Evolutionary conservation across 495 filamentous ascomycete genomes (phyloP), one percentile per base, ranked within the genome.

Genomic region (Penicillium flavigenum): DNA sequence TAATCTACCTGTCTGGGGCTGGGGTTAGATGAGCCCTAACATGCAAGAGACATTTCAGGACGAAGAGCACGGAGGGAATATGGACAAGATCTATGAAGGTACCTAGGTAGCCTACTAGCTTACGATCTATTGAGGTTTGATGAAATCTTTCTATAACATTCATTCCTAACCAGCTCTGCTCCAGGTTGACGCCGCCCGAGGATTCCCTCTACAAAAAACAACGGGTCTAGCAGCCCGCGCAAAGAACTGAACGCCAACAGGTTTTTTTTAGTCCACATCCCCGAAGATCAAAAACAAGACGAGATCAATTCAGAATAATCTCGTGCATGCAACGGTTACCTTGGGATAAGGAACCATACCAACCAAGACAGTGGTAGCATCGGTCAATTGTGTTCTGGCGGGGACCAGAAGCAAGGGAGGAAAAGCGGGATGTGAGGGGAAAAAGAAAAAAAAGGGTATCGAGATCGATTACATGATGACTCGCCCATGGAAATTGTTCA

Each of bases 381-480:
- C 22, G 16, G 38, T 36, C 24, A 52, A 47, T 57, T 17, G 36
- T 11, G 49, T 24, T 32, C 51, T 58, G 51, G 57, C 58, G 50
- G 47, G 57, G 49, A 17, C 44, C 49, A 63, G 60, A 63, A 65
- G 65, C 58, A 68, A 68, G 63, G 65, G 63, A 41, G 51, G 63
- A 46, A 57, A 53, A 47, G 27, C 42, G 43, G 38, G 46, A 55
- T 17, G 36, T 17, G 36, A 39, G 31, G 20, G 38, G 39, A 61
- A 50, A 53, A 57, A 11, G 19, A 44, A 47, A 57, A 57, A 44
- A 61, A 56, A 53, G 62, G 64, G 64, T 67, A 67, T 67, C 65
- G 65, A 64, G 47, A 65, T 67, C 66, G 64, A 67, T 60, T 58
- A 64, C 57, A 63, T 58, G 59, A 49, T 49, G 27, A 44, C 36